These are phyloP conservation scores for Colletotrichum sp. DNA, from an alignment of 2,329 filamentous ascomycete species.

Conservation along the genomic window DNA sequence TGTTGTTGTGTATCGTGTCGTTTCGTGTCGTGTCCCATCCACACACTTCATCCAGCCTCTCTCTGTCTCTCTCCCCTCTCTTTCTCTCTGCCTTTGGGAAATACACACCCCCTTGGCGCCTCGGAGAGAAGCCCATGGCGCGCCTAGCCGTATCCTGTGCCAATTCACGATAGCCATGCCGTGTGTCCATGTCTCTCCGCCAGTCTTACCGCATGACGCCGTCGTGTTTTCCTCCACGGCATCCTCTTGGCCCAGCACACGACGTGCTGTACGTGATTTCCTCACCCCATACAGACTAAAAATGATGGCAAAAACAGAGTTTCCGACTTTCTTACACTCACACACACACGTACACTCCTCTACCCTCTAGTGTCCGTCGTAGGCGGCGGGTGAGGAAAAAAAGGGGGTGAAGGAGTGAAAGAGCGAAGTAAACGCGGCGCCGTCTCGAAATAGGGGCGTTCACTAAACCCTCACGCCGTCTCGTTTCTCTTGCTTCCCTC, in stretches of 20 bases:
- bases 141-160: background rate
- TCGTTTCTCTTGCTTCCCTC: background rate
- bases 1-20: background rate
- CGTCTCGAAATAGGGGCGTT: background rate
- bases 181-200: background rate
- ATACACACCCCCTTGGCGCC: background rate
- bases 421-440: background rate
- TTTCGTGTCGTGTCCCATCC: background rate
- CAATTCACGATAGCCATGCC: background rate
- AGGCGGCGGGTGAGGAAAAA: background rate
- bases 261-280: background rate
- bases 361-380: background rate
- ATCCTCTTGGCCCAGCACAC: background rate
- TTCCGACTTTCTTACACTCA: background rate
- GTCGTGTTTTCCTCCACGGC: background rate
- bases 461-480: constrained; percentile 1
- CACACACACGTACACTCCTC: background rate
- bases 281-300: background rate
- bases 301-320: background rate
- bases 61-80: background rate
- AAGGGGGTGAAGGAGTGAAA: background rate
- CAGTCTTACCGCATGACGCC: constrained; percentile 18
- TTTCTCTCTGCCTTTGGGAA: background rate
- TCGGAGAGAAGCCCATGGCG: background rate
- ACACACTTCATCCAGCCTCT: background rate